These are phyloP conservation scores for Huntiella savannae DNA, from an alignment of 2,329 filamentous ascomycete species.

Conservation along the genomic window DNA sequence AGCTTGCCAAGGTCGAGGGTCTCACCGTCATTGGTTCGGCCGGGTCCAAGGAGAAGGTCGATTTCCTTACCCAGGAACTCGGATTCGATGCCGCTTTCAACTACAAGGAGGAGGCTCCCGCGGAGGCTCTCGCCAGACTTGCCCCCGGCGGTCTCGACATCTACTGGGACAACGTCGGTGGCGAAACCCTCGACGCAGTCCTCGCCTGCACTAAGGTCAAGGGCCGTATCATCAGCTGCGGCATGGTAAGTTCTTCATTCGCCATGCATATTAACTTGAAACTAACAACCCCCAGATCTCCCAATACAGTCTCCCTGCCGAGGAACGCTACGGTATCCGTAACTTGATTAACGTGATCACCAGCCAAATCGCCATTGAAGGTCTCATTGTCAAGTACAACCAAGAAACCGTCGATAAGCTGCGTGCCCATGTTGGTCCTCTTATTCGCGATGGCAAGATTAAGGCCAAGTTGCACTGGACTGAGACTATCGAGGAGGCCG, in stretches of 20 bases:
- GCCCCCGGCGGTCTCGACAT: slow-evolving; percentile 63
- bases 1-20: slow-evolving; percentile 66
- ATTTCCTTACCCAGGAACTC: slow-evolving; percentile 36
- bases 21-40: slow-evolving; percentile 63
- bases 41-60: slow-evolving; percentile 60
- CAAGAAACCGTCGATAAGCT: slow-evolving; percentile 60
- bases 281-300: slow-evolving; percentile 29
- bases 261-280: neutral
- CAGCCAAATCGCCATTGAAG: slow-evolving; percentile 52
- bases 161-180: slow-evolving; percentile 36
- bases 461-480: slow-evolving; percentile 51
- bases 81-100: slow-evolving; percentile 52
- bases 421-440: slow-evolving; percentile 34
- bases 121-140: slow-evolving; percentile 47
- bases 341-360: slow-evolving; percentile 45
- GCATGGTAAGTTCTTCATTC: slow-evolving; percentile 29
- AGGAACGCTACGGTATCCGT: slow-evolving; percentile 44
- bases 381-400: slow-evolving; percentile 57
- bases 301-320: slow-evolving; percentile 45
- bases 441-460: slow-evolving; percentile 54
- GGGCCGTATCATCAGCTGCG: slow-evolving; percentile 46
- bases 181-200: slow-evolving; percentile 30
- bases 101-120: slow-evolving; percentile 65
- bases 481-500: slow-evolving; percentile 60
- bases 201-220: slow-evolving; percentile 32